phyloP scores from a whole-genome alignment of 805 yeast genomes.

The Schizosaccharomyces osmophilus region DNA sequence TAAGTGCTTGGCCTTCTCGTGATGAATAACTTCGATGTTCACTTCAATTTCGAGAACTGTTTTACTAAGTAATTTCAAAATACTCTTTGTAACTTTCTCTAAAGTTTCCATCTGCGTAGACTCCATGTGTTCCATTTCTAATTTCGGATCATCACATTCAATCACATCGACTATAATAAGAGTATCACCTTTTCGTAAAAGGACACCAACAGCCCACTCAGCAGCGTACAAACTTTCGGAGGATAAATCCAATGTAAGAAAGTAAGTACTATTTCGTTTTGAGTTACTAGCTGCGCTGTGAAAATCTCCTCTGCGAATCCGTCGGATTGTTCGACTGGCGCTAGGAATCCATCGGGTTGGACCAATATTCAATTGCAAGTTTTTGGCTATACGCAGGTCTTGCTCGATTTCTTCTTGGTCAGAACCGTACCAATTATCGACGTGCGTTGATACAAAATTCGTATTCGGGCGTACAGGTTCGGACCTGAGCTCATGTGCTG shows the following conservation, averaged over 20 bases:
- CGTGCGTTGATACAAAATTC: background rate
- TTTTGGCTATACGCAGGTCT: background rate
- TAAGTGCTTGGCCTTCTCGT: slow-evolving; percentile 50
- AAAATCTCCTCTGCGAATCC: background rate
- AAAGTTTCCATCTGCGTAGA: slow-evolving; percentile 14
- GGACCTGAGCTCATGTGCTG: background rate
- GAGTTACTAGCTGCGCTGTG: background rate
- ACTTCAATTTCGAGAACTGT: slow-evolving; percentile 52
- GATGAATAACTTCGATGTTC: slow-evolving; percentile 49
- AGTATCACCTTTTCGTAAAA: slow-evolving; percentile 60
- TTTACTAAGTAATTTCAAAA: slow-evolving; percentile 25
- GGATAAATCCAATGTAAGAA: slow-evolving; percentile 60
- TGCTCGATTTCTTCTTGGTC: background rate
- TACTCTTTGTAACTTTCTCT: slow-evolving; percentile 19
- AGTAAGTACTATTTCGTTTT: slow-evolving; percentile 22
- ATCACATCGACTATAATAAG: slow-evolving; percentile 34
- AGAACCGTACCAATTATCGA: background rate
- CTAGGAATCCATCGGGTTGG: background rate
- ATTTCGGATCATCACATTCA: slow-evolving; percentile 13
- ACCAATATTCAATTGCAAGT: background rate
- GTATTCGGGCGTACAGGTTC: background rate
- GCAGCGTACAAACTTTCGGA: slow-evolving; percentile 65
- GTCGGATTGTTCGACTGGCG: background rate
- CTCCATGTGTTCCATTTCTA: slow-evolving; percentile 15
- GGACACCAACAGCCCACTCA: slow-evolving; percentile 73